These are phyloP conservation scores for Porphyrellus sp. DNA, from an alignment of 1,284 basidiomycete genomes.

Conservation along the genomic window DNA sequence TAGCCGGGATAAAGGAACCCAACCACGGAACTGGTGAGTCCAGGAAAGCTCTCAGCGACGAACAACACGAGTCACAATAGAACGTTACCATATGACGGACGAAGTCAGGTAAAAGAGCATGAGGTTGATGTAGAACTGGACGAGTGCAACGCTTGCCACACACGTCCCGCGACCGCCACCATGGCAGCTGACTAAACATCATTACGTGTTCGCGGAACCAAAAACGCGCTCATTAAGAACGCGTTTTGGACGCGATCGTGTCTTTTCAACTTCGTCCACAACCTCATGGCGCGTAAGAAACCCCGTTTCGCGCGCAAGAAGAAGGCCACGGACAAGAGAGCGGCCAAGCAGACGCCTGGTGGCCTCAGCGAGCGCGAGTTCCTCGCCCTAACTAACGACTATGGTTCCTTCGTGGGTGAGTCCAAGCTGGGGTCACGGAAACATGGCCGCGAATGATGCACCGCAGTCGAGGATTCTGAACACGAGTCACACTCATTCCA, in stretches of 20 bases:
- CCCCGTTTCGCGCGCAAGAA: slow-evolving; percentile 24
- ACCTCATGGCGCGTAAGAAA: slow-evolving; percentile 29
- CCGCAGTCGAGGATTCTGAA: slow-evolving; percentile 28
- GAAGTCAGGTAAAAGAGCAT: slow-evolving; percentile 57
- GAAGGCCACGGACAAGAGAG: background rate
- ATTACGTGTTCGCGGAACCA: slow-evolving; percentile 23
- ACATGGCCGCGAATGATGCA: background rate
- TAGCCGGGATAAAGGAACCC: slow-evolving; percentile 83
- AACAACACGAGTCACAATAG: background rate
- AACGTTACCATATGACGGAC: slow-evolving; percentile 38
- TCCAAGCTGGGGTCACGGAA: background rate
- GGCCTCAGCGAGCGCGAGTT: slow-evolving; percentile 19
- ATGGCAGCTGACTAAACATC: slow-evolving; percentile 14
- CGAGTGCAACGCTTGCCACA: background rate
- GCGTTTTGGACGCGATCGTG: slow-evolving; percentile 26
- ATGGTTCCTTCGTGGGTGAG: slow-evolving; percentile 21
- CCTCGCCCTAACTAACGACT: slow-evolving; percentile 5
- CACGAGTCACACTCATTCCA: slow-evolving; percentile 26
- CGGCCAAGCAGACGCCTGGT: background rate
- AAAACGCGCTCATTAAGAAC: slow-evolving; percentile 29
- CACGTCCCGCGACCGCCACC: background rate
- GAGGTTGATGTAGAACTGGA: background rate
- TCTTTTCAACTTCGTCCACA: background rate
- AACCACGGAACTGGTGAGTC: slow-evolving; percentile 50
- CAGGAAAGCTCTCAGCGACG: slow-evolving; percentile 4